Evolutionary conservation across 2,329 filamentous ascomycete species (phyloP), one percentile per base, ranked within the genome.

Genomic region (Penicillium sp.): DNA sequence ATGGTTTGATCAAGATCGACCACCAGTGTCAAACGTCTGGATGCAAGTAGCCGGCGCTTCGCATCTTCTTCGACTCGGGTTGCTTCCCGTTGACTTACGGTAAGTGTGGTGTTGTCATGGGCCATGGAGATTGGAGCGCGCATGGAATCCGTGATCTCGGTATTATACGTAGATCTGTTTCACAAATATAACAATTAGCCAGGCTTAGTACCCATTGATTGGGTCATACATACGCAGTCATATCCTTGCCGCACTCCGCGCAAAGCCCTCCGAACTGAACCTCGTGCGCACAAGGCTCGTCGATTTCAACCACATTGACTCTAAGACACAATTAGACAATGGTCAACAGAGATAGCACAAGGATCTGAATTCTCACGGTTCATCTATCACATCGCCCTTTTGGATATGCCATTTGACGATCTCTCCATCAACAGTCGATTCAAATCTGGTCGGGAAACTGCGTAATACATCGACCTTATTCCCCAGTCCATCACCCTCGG

Each of bases 1-100:
- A 99, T 94, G 53, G 94, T 99, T 78, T 97, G 93, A 71, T 99
- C 94, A 51, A 99, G 80, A 79, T 99, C 94, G 64, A 99, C 94
- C 26, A 99, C 94, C 41, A 99, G 81, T 42, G 90, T 96, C 41
- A 99, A 82, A 76, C 96, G 96, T 63, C 88, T 85, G 58, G 88
- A 84, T 55, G 86, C 81, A 40, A 99, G 79, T 39, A 99, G 79
- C 18, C 93, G 86, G 57, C 86, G 84, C 77, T 97, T 96, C 13
- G 91, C 83, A 64, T 96, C 89, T 69, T 92, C 86, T 74, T 97
- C 93, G 53, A 90, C 87, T 61, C 85, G 86, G 45, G 84, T 84
- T 13, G 94, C 94, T 68, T 96, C 90, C 55, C 83, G 82, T 64
- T 86, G 81, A 73, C 91, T 97, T 65, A 99, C 90, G 44, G 88